phyloP scores from a whole-genome alignment of 192 early-diverging fungal genomes.

The Chytriomyces hyalinus region DNA sequence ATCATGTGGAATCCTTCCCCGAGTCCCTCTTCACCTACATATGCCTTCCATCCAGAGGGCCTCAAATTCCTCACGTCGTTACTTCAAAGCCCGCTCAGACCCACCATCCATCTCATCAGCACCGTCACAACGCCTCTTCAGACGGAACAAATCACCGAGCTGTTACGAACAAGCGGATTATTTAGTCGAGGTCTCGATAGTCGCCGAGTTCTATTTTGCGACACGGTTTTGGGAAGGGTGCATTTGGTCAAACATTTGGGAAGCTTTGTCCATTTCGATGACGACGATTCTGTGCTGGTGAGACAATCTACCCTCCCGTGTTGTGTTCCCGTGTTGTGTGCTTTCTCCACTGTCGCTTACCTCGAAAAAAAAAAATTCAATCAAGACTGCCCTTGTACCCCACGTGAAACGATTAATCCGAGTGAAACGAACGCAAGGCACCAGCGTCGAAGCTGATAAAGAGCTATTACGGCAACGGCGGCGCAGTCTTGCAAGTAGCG shows the following conservation, averaged over 20 bases:
- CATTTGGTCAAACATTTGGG: conserved; percentile 76
- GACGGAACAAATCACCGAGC: conserved; percentile 55
- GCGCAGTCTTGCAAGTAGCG: not conserved
- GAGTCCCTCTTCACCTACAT: conserved; percentile 67
- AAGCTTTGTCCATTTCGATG: conserved; percentile 69
- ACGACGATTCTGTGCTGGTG: conserved; percentile 37
- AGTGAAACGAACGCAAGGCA: not conserved
- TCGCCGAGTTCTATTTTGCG: conserved; percentile 73
- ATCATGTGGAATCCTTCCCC: conserved; percentile 81
- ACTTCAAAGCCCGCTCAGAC: conserved; percentile 8
- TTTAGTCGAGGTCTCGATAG: conserved; percentile 54
- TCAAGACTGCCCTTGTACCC: conserved; percentile 6
- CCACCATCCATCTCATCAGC: conserved; percentile 62
- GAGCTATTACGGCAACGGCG: not conserved
- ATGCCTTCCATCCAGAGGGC: conserved; percentile 70
- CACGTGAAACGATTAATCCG: conserved; percentile 27
- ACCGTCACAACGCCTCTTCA: conserved; percentile 62
- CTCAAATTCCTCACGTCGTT: conserved; percentile 61
- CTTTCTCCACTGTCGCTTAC: not conserved
- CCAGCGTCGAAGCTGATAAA: conserved; percentile 16
- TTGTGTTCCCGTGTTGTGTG: no score
- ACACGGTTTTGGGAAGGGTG: conserved; percentile 66
- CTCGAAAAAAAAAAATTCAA: no score
- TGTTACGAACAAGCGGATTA: conserved; percentile 32
- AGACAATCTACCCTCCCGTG: no score